These are phyloP conservation scores for Amanita muscaria DNA, from an alignment of 768 basidiomycete genomes.

Conservation along the genomic window DNA sequence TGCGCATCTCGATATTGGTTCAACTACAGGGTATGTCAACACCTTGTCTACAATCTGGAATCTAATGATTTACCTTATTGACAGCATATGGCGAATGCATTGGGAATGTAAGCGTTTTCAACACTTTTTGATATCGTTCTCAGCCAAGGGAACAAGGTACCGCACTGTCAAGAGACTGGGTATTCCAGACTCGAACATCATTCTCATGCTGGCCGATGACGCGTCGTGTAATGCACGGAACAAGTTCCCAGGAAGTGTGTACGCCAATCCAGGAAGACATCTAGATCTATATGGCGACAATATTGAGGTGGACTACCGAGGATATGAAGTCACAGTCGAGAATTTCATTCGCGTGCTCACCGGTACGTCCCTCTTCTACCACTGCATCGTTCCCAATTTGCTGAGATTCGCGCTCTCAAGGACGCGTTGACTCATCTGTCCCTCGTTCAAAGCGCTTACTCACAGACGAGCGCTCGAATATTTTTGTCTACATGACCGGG, in stretches of 20 bases:
- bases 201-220: conserved; percentile 98
- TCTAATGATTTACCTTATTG: no score
- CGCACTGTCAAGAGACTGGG: conserved; percentile 96
- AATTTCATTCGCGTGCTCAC: conserved; percentile 89
- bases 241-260: conserved; percentile 86
- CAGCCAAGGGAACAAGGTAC: conserved; percentile 49
- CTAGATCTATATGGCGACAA: conserved; percentile 93
- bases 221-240: conserved; percentile 91
- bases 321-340: conserved; percentile 97
- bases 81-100: conserved; percentile 98
- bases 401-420: conserved; percentile 27
- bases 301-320: conserved; percentile 97
- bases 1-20: conserved; percentile 96
- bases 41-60: no score
- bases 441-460: conserved; percentile 90
- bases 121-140: neutral
- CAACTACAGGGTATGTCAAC: conserved; percentile 79
- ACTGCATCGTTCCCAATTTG: neutral
- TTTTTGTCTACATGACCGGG: conserved; percentile 98
- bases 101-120: conserved; percentile 68
- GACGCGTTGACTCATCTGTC: conserved; percentile 73
- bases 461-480: conserved; percentile 82
- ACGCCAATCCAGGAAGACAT: conserved; percentile 72
- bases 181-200: conserved; percentile 97
- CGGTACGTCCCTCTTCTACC: conserved; percentile 41